Evolutionary conservation across 2,329 filamentous ascomycete species (phyloP).

Genomic region (Phaeosphaeria sp.): DNA sequence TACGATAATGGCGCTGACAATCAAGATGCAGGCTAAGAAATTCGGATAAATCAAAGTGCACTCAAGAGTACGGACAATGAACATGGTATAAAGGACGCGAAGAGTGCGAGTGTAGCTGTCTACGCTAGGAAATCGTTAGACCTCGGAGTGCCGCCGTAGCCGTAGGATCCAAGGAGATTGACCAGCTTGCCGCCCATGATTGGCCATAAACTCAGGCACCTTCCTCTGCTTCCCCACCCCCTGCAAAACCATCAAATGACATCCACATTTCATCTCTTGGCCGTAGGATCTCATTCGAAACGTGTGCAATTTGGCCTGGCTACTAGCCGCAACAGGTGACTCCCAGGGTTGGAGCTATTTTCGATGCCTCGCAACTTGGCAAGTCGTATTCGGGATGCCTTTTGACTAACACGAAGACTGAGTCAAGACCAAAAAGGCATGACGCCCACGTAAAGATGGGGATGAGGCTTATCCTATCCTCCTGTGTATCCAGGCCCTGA

Average conservation of each 20-base stretch:
- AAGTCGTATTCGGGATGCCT: not conserved
- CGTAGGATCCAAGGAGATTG: not conserved
- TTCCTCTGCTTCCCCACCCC: not conserved
- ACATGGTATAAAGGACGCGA: too few species aligned
- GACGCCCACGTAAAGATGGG: not conserved
- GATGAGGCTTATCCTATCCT: not conserved
- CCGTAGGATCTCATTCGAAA: not conserved
- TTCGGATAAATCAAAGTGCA: too few species aligned
- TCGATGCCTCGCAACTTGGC: not conserved
- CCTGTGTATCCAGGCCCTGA: not conserved
- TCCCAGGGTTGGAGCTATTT: not conserved
- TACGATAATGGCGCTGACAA: too few species aligned
- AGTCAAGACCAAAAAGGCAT: not conserved
- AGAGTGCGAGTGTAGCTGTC: too few species aligned
- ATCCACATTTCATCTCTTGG: not conserved
- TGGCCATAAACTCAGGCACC: not conserved
- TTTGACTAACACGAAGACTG: not conserved
- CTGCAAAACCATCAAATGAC: not conserved
- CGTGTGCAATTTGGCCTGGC: not conserved
- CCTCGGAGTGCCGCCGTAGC: not conserved
- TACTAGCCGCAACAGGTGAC: not conserved
- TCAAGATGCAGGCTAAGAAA: too few species aligned
- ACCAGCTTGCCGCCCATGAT: not conserved
- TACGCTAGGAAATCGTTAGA: too few species aligned
- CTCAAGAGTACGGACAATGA: too few species aligned